Evolutionary conservation across 176 grass and related monocot species (phyloP).

Genomic region (Alloteropsis semialata): DNA sequence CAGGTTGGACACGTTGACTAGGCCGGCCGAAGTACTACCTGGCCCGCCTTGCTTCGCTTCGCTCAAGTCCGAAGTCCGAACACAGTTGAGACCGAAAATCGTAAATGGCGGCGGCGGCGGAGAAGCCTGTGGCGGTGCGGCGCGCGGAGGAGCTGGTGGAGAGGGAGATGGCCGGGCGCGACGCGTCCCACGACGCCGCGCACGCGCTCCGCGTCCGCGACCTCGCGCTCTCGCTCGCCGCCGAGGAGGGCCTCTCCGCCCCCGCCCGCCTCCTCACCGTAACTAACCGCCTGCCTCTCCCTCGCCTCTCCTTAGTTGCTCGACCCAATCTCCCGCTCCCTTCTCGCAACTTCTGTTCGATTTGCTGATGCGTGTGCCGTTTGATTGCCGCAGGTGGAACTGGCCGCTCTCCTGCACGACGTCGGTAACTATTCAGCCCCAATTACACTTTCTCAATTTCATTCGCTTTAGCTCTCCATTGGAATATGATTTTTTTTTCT

Average conservation of each 20-base stretch:
- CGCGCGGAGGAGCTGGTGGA: conserved; percentile 73
- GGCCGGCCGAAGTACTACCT: too few species aligned
- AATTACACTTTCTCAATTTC: not conserved
- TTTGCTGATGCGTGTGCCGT: not conserved
- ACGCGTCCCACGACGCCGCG: conserved; percentile 88
- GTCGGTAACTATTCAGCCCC: conserved; percentile 42
- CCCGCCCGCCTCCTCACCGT: conserved; percentile 56
- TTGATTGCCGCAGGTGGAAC: conserved; percentile 62
- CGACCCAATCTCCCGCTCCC: not conserved
- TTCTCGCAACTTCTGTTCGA: not conserved
- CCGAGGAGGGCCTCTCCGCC: conserved; percentile 59
- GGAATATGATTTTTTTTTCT: not conserved
- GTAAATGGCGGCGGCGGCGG: conserved; percentile 20
- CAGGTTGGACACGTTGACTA: not conserved
- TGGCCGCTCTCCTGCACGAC: conserved; percentile 90
- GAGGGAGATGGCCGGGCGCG: conserved; percentile 66
- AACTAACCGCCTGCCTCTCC: conserved; percentile 19
- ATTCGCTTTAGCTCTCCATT: not conserved
- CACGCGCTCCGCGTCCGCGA: conserved; percentile 87
- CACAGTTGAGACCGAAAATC: not conserved
- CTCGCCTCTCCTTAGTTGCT: not conserved
- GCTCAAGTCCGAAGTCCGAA: not conserved
- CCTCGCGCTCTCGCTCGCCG: conserved; percentile 88
- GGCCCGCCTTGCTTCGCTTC: not conserved
- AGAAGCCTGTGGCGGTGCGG: conserved; percentile 44